These are phyloP conservation scores for Nannizziopsis barbatae DNA, from an alignment of 2,329 filamentous ascomycete species.

Conservation along the genomic window DNA sequence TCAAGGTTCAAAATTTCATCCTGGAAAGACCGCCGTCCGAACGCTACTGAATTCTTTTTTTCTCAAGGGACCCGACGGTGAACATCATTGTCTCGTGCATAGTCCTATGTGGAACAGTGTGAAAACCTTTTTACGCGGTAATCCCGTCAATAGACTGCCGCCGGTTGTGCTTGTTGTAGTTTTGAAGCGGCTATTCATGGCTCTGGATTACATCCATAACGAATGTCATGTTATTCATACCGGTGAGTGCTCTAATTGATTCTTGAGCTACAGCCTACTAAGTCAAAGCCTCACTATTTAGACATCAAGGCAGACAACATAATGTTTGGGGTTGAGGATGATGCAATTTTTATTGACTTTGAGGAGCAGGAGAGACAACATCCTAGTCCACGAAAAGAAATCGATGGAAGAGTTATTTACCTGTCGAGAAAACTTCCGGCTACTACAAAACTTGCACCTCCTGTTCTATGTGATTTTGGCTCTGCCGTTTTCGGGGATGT, in stretches of 20 bases:
- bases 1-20: constrained; percentile 18
- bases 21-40: constrained; percentile 24
- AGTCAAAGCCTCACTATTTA: no score
- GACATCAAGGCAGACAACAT: constrained; percentile 24
- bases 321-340: constrained; percentile 21
- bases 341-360: constrained; percentile 20
- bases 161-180: constrained; percentile 11
- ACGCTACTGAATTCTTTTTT: constrained; percentile 22
- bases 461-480: constrained; percentile 23
- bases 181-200: constrained; percentile 12
- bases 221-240: constrained; percentile 26
- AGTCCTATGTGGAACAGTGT: constrained; percentile 15
- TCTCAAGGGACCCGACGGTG: constrained; percentile 18
- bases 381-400: constrained; percentile 19
- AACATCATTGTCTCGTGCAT: constrained; percentile 22
- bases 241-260: not conserved
- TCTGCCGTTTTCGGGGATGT: constrained; percentile 9
- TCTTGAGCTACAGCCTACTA: no score
- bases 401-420: constrained; percentile 19
- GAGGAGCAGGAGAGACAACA: constrained; percentile 18
- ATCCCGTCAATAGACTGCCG: constrained; percentile 13
- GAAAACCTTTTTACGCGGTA: constrained; percentile 14
- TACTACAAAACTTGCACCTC: constrained; percentile 19
- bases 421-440: constrained; percentile 18
- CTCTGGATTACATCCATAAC: constrained; percentile 32